Evolutionary conservation across 2,329 filamentous ascomycete genomes (phyloP).

Genomic region (Lachnellula hyalina): DNA sequence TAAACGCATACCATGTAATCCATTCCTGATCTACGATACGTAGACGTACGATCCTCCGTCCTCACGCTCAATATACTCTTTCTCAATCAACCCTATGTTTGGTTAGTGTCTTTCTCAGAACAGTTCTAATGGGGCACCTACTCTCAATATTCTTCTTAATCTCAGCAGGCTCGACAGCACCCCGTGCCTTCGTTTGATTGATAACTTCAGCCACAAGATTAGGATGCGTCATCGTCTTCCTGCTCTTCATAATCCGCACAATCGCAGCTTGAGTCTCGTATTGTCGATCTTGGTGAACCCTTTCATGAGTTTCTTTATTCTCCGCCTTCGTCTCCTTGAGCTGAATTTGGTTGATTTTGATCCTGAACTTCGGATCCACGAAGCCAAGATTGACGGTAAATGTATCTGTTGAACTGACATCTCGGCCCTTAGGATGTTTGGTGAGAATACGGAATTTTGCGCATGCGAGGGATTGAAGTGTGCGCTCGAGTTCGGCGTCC

Average conservation of each 20-base stretch:
- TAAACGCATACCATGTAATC: not conserved
- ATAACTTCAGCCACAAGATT: constrained; percentile 91
- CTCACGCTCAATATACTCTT: constrained; percentile 84
- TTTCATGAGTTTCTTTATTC: constrained; percentile 88
- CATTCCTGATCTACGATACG: constrained; percentile 46
- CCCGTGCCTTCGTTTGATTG: constrained; percentile 78
- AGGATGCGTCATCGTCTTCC: constrained; percentile 80
- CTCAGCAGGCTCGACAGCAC: constrained; percentile 75
- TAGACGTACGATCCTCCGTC: constrained; percentile 67
- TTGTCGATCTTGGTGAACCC: constrained; percentile 81
- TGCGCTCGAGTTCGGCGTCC: constrained; percentile 76
- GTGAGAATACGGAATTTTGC: constrained; percentile 77
- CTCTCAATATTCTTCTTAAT: constrained; percentile 98
- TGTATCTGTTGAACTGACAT: constrained; percentile 72
- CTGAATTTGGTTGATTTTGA: constrained; percentile 99
- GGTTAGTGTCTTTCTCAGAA: constrained; percentile 25
- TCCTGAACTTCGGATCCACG: constrained; percentile 72
- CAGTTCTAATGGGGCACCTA: constrained; percentile 39
- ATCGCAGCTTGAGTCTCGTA: constrained; percentile 97
- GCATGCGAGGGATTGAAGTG: constrained; percentile 90
- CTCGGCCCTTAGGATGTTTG: constrained; percentile 80
- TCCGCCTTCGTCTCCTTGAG: constrained; percentile 93
- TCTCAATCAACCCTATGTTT: constrained; percentile 66
- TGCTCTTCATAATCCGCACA: constrained; percentile 92
- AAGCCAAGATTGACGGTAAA: constrained; percentile 80